Base-by-base conservation (phyloP, 768 basidiomycete species). In the Boletus bicolor region DNA sequence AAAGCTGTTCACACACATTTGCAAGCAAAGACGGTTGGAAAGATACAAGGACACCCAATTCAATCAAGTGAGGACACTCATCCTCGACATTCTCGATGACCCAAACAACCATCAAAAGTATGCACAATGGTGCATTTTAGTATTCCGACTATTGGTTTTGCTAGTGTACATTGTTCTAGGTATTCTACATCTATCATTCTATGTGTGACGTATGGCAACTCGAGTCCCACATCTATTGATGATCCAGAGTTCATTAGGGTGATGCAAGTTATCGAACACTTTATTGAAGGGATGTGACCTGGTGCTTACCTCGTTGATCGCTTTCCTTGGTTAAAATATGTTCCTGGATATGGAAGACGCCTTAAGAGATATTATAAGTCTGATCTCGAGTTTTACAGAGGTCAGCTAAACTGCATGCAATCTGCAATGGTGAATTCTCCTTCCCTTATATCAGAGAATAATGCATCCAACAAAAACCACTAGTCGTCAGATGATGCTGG, bases 311-410 rank as follows among this genome's bases (percentile, higher is more conserved):
- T 72, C 4, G 72, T 77, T 1, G 75, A 78, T 55, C 65, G 59
- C 2, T 65, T 71, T 30, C 70, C 74, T 2, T 60, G 72, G 57
- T 57, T 76, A 3, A 64, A 64, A 58, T 79, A 80, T 59, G 60
- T 87, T 28, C 86, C 87, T 0, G 82, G 82, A 24, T 86, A 86
- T 60, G 74, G 82, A 12, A 73, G 75, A 9, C 78, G 80, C 49
- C 73, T 89, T 0, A 75, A 75, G 50, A 67, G 72, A 0, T 82
- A 80, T 21, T 79, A 86, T 56, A 60, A 66, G 1, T 78, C 79
- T 37, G 84, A 86, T 57, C 69, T 82, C 1, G 62, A 55, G 0
- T 66, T 85, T 15, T 87, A 85, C 69, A 79, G 73, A 44, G 69
- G 68, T 2, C 79, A 82, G 49, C 64, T 86, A 5, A 60, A 67